Percentiles rank a stretch among this genome's conserved stretches.
These are phyloP conservation scores for Chaetomium olivaceum DNA, from an alignment of 2,329 filamentous ascomycete species.

Conservation along the genomic window DNA sequence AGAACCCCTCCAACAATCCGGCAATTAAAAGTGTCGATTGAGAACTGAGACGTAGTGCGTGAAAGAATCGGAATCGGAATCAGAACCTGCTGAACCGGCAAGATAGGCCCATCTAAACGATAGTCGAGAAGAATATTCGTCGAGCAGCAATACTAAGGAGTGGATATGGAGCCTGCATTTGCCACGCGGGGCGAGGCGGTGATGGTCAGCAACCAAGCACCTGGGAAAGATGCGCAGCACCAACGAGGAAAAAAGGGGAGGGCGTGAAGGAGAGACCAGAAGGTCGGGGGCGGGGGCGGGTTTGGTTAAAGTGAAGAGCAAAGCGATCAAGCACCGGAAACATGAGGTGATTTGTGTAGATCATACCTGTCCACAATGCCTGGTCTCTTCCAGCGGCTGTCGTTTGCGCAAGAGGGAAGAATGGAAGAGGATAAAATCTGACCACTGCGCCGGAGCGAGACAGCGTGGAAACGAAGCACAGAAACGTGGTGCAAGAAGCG, in stretches of 20 bases:
- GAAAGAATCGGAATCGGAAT: conserved; percentile 47
- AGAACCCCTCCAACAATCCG: conserved; percentile 11
- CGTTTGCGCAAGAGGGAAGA: background rate
- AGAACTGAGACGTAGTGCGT: conserved; percentile 25
- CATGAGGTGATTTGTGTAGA: conserved; percentile 46
- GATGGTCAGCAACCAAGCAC: conserved; percentile 42
- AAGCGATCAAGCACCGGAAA: conserved; percentile 41
- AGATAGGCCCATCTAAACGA: conserved; percentile 38
- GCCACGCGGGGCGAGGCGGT: conserved; percentile 32
- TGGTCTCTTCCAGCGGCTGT: background rate
- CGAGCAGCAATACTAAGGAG: conserved; percentile 33
- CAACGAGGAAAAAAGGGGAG: conserved; percentile 28
- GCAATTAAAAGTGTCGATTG: conserved; percentile 18
- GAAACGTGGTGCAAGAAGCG: conserved; percentile 16
- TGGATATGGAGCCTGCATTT: conserved; percentile 41
- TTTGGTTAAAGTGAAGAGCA: conserved; percentile 39
- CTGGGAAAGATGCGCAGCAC: conserved; percentile 34
- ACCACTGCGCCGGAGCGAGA: conserved; percentile 9
- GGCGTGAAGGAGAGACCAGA: conserved; percentile 27
- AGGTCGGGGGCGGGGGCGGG: conserved; percentile 33
- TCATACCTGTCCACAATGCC: conserved; percentile 45
- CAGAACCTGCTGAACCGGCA: conserved; percentile 57
- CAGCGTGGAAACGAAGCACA: conserved; percentile 12
- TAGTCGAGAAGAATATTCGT: conserved; percentile 29
- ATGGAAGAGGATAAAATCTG: conserved; percentile 14